These are phyloP conservation scores for Annulohypoxylon maeteangense DNA, from an alignment of 495 filamentous ascomycete genomes.

Conservation along the genomic window DNA sequence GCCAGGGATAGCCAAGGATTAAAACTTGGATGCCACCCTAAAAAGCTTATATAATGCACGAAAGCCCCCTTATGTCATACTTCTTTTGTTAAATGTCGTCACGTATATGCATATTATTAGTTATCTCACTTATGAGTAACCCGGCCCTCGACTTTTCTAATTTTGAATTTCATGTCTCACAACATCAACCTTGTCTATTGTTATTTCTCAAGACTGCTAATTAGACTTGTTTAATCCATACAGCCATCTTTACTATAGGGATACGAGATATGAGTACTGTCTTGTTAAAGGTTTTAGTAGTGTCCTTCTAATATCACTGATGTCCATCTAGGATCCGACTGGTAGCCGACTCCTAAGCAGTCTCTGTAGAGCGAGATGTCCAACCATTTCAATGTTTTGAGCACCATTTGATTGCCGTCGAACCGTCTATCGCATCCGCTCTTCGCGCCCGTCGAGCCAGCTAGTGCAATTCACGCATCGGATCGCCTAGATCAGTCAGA, in stretches of 20 bases:
- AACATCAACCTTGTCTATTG: not conserved
- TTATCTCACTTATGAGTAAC: not conserved
- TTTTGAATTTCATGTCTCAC: not conserved
- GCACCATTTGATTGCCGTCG: not conserved
- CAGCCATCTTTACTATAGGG: not conserved
- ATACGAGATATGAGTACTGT: not conserved
- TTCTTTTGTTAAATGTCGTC: not conserved
- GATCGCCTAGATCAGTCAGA: conserved; percentile 56
- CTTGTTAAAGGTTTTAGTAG: not conserved
- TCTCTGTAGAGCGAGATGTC: not conserved
- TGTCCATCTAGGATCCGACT: not conserved
- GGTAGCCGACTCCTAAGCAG: not conserved
- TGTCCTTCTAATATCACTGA: not conserved
- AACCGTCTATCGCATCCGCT: conserved; percentile 49
- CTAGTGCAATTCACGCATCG: conserved; percentile 79
- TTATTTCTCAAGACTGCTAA: not conserved
- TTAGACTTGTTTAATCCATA: not conserved
- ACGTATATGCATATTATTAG: not conserved
- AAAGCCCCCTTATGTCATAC: not conserved
- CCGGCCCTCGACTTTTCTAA: not conserved
- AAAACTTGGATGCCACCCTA: conserved; percentile 29
- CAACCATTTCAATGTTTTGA: not conserved
- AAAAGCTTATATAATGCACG: conserved; percentile 10
- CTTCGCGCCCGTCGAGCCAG: conserved; percentile 82
- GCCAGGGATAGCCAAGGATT: not conserved